Evolutionary conservation across 2,329 filamentous ascomycete genomes (phyloP), one percentile per base, ranked within the genome.

Genomic region (Epichloe amarillans): DNA sequence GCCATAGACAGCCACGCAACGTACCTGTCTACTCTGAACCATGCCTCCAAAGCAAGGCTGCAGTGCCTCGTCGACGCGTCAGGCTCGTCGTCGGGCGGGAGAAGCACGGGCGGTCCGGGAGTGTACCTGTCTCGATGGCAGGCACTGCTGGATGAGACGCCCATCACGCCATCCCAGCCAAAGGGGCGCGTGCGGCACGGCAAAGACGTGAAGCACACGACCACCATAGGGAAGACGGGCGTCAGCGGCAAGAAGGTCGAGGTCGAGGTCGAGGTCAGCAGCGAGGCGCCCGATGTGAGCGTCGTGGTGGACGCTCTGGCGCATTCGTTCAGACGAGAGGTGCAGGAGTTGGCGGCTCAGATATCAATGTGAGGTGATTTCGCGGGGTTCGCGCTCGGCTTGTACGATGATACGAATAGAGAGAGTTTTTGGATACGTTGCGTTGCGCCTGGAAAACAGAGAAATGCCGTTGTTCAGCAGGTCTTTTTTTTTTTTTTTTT

Each of bases 121-220:
- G 77, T 84, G 45, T 90, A 85, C 60, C 75, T 89, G 23, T 73
- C 78, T 1, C 75, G 80, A 47, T 90, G 86, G 86, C 83, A 88
- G 61, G 70, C 76, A 1, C 69, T 89, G 6, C 70, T 90, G 3
- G 82, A 89, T 61, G 69, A 74, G n/a, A 86, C 86, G 0, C 64
- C 74, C 44, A 81, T 90, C 54, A 85, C 83, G 1, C 84, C 86
- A 0, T 73, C 69, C 0, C 71, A 67, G 1, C 63, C 71, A 0
- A 61, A 66, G 1, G 82, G 83, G 0, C 68, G 70, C 1, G 64
- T 83, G 0, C 72, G 84, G 0, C 61, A 55, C 7, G 79, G 79
- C 14, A 72, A 66, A 36, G 76, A 80, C 17, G 74, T 79, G 30
- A 75, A 70, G 60, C 64, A 66, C 40, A 54, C 61, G 23, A 63